Base-by-base conservation (phyloP, 2,329 filamentous ascomycete species). In the Cladosporium sp. region DNA sequence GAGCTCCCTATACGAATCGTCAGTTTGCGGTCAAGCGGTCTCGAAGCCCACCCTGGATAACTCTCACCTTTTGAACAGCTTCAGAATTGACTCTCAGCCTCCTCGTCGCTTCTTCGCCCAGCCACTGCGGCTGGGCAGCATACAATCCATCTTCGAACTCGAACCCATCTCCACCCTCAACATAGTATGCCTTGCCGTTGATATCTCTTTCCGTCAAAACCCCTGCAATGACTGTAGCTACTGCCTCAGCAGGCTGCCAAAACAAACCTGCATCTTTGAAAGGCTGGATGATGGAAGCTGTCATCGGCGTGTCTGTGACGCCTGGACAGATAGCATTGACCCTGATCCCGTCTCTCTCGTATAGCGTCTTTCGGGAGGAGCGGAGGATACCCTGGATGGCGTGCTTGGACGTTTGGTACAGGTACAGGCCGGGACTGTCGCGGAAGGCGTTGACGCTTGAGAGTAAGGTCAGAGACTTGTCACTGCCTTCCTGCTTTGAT, bases 361-460 rank as follows among this genome's bases (percentile, higher is more conserved):
- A 61, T 5, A 67, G 58, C 1, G 60, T 61, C 55, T 66, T 66
- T 10, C 65, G 56, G 4, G 64, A 58, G 15, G 62, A 61, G n/a
- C 66, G 63, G 1, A 65, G 47, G 25, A 66, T 45, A 15, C 66
- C 66, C 15, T 65, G 65, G 22, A 68, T 56, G 17, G 60, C 66
- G 47, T 66, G 64, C 40, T 68, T 68, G 2, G 34, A 13, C n/a
- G 35, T 60, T 50, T 67, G 66, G 60, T 81, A 81, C 34, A 78
- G 66, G 49, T 75, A 76, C 1, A 81, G 65, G 0, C 77, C 77
- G 0, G 79, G 77, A 4, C 74, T 73, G 36, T 79, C 76, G 9
- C 75, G 78, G 63, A 81, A 79, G 7, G 78, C 78, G 1, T 78
- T 77, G 2, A 76, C 71, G 9, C 75, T 80, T 39, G 76, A 75